Percentiles rank a stretch among this genome's conserved stretches.
Evolutionary conservation across 805 yeast genomes (phyloP).

Genomic region (Metschnikowia lunata): DNA sequence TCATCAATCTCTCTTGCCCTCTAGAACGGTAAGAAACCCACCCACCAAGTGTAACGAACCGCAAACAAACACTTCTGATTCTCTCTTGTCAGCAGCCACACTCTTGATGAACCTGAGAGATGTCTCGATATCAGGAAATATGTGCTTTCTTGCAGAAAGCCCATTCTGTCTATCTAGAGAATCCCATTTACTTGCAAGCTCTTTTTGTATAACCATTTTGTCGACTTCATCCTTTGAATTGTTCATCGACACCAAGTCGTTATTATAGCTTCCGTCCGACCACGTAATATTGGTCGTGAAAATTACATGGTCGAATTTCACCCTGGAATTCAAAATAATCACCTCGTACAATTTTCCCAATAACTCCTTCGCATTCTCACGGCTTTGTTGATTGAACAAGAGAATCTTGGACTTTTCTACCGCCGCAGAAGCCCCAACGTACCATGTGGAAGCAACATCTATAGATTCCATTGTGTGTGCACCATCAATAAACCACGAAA

Average conservation of each 20-base stretch:
- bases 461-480: conserved; percentile 93
- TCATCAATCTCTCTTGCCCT: conserved; percentile 34
- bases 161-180: conserved; percentile 38
- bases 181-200: conserved; percentile 67
- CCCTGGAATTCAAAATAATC: conserved; percentile 32
- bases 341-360: conserved; percentile 48
- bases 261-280: conserved; percentile 73
- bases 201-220: conserved; percentile 73
- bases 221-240: conserved; percentile 76
- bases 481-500: conserved; percentile 89
- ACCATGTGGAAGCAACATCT: conserved; percentile 81
- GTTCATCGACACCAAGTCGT: conserved; percentile 82
- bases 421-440: conserved; percentile 25
- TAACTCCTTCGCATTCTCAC: conserved; percentile 69
- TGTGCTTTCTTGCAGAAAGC: conserved; percentile 36
- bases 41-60: conserved; percentile 96
- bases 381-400: conserved; percentile 89
- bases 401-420: conserved; percentile 43
- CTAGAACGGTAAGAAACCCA: conserved; percentile 83
- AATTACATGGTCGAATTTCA: conserved; percentile 67
- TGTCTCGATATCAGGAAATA: conserved; percentile 73
- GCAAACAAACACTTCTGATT: conserved; percentile 76
- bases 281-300: conserved; percentile 93
- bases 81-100: conserved; percentile 28
- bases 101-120: conserved; percentile 54